Conservation (phyloP, 2,329 filamentous ascomycete genomes). For the Paradendryphiella salina region DNA sequence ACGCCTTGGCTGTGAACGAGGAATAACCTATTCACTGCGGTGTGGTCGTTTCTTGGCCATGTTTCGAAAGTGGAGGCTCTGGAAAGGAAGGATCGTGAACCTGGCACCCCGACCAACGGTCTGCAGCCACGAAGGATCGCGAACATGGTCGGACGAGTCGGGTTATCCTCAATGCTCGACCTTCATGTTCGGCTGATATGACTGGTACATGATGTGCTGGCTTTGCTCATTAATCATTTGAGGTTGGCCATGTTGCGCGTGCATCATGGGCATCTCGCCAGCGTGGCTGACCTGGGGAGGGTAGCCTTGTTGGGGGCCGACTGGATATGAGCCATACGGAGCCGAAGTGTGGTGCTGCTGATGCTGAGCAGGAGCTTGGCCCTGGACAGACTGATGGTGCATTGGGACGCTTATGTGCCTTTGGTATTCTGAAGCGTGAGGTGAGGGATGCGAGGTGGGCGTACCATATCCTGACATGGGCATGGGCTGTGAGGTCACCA, state of each 20-base stretch:
- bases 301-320: constrained; percentile 37
- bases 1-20: background rate
- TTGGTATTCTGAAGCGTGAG: constrained; percentile 45
- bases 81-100: background rate
- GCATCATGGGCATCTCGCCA: constrained; percentile 47
- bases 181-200: constrained; percentile 46
- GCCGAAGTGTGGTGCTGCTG: constrained; percentile 37
- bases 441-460: constrained; percentile 44
- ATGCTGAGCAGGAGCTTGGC: constrained; percentile 29
- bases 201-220: constrained; percentile 47
- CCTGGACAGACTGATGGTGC: constrained; percentile 36
- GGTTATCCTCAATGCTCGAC: constrained; percentile 40
- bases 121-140: constrained; percentile 13
- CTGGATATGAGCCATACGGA: constrained; percentile 35
- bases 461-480: constrained; percentile 45
- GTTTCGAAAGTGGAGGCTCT: constrained; percentile 6
- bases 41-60: constrained; percentile 1
- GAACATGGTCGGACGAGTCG: constrained; percentile 9
- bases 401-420: constrained; percentile 45
- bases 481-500: constrained; percentile 45
- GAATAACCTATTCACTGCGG: background rate
- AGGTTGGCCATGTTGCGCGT: constrained; percentile 36
- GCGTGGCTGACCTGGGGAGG: constrained; percentile 42
- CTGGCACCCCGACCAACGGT: constrained; percentile 9
- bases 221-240: constrained; percentile 47